Evolutionary conservation across 192 early-diverging fungal species (phyloP).

Genomic region (Backusella morwellensis): DNA sequence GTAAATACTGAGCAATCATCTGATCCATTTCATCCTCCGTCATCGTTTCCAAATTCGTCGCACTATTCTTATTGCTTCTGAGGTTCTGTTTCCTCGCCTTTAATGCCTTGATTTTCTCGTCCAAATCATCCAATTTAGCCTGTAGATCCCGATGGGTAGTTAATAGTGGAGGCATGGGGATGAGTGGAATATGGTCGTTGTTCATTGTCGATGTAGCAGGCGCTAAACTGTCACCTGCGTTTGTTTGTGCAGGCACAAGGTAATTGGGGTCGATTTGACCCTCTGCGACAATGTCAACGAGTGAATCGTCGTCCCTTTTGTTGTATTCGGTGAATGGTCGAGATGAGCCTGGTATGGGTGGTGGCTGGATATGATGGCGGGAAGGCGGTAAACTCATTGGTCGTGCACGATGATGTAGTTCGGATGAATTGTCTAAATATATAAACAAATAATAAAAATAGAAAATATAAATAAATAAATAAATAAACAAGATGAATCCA

Average conservation of each 20-base stretch:
- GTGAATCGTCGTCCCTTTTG: neutral
- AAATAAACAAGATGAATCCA: neutral
- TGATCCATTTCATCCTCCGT: slow-evolving; percentile 44
- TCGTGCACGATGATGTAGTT: slow-evolving; percentile 3
- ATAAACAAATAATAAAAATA: neutral
- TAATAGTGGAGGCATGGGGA: slow-evolving; percentile 53
- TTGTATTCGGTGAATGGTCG: slow-evolving; percentile 8
- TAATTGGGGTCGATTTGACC: slow-evolving; percentile 55
- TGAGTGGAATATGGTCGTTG: slow-evolving; percentile 57
- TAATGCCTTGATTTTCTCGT: slow-evolving; percentile 34
- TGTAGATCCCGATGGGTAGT: slow-evolving; percentile 48
- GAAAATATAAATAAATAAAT: neutral
- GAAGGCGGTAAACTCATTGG: slow-evolving; percentile 13
- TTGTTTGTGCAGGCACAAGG: slow-evolving; percentile 50
- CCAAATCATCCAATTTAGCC: slow-evolving; percentile 41
- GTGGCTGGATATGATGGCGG: neutral
- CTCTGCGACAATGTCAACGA: slow-evolving; percentile 41
- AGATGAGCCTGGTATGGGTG: neutral
- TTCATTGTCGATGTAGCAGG: slow-evolving; percentile 29
- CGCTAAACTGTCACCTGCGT: slow-evolving; percentile 44
- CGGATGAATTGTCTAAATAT: slow-evolving; percentile 13
- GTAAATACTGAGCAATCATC: slow-evolving; percentile 41
- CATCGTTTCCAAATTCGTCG: slow-evolving; percentile 1
- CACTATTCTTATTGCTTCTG: neutral
- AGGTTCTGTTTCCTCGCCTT: slow-evolving; percentile 17